Percentiles rank a stretch among this genome's conserved stretches.
These are phyloP conservation scores for Gamarada debralockiae DNA, from an alignment of 495 filamentous ascomycete species.

Conservation along the genomic window DNA sequence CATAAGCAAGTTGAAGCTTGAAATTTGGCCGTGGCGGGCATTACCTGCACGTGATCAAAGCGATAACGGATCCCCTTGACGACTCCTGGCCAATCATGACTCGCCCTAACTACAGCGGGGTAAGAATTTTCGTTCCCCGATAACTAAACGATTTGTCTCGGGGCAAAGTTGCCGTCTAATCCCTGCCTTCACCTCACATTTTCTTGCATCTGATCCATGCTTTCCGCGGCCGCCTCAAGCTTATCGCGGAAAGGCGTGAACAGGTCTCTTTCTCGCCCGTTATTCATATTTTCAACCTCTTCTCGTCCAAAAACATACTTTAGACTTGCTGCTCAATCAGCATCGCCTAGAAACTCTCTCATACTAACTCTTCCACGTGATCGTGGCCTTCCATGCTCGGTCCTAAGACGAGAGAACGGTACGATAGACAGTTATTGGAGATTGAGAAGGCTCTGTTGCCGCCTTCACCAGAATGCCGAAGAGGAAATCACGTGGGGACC, in stretches of 20 bases:
- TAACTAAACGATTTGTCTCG: no score
- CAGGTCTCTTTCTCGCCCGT: no score
- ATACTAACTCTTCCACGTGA: neutral
- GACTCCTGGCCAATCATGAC: no score
- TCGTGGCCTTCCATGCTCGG: conserved; percentile 14
- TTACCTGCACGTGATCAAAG: neutral
- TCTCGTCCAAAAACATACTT: no score
- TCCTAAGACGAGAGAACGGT: neutral
- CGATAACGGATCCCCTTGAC: neutral
- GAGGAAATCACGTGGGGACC: conserved; percentile 16
- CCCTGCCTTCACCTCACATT: neutral
- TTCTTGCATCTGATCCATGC: no score
- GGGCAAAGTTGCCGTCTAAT: neutral
- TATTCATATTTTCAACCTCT: no score
- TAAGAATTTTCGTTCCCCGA: no score
- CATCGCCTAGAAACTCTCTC: no score
- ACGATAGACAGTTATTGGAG: conserved; percentile 5
- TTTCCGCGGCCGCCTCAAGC: no score
- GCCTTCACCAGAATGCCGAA: conserved; percentile 12
- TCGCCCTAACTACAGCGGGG: no score
- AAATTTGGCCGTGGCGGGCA: neutral
- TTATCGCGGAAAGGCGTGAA: no score
- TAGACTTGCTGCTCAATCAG: no score
- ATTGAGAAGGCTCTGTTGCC: conserved; percentile 3
- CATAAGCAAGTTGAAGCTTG: neutral